A percentile compares a stretch with the other conserved stretches of the same genome.
phyloP scores from a whole-genome alignment of 441 rosid species.

The Cnidoscolus chayamansa region DNA sequence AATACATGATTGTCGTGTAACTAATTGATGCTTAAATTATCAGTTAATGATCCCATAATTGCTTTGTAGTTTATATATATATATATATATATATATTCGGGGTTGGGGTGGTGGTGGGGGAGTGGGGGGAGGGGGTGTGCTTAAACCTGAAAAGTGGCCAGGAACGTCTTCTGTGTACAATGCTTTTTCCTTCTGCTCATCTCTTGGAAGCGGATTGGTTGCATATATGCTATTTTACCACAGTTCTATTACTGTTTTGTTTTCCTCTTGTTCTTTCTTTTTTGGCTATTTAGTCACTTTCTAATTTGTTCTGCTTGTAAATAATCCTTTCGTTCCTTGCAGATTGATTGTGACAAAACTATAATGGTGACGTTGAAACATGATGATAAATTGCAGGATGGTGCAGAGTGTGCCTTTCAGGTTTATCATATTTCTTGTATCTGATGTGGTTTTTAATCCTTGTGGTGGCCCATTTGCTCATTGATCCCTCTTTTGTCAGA shows the following conservation, averaged over 20 bases:
- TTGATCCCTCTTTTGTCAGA: not conserved
- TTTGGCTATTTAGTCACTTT: not conserved
- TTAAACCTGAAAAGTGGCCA: not conserved
- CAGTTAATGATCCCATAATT: not conserved
- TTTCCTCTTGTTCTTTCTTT: not conserved
- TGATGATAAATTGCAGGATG: slow-evolving; percentile 97
- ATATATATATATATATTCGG: too few relatives aligned
- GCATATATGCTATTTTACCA: not conserved
- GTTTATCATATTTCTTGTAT: slow-evolving; percentile 33
- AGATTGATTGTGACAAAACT: slow-evolving; percentile 98
- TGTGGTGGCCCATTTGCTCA: not conserved
- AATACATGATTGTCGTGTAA: slow-evolving; percentile 5
- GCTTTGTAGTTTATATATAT: not conserved
- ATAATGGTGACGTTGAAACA: slow-evolving; percentile 92
- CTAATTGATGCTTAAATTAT: not conserved
- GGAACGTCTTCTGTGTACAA: not conserved
- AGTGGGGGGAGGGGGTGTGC: too few relatives aligned
- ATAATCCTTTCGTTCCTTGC: slow-evolving; percentile 29
- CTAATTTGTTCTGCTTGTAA: slow-evolving; percentile 12
- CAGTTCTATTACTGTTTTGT: not conserved
- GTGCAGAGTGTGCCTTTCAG: slow-evolving; percentile 94
- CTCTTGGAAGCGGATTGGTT: slow-evolving; percentile 1
- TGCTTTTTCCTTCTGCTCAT: not conserved
- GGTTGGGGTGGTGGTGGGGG: too few relatives aligned
- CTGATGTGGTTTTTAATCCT: slow-evolving; percentile 12